Conservation (phyloP, 768 basidiomycete genomes). For the Suillus americanus region DNA sequence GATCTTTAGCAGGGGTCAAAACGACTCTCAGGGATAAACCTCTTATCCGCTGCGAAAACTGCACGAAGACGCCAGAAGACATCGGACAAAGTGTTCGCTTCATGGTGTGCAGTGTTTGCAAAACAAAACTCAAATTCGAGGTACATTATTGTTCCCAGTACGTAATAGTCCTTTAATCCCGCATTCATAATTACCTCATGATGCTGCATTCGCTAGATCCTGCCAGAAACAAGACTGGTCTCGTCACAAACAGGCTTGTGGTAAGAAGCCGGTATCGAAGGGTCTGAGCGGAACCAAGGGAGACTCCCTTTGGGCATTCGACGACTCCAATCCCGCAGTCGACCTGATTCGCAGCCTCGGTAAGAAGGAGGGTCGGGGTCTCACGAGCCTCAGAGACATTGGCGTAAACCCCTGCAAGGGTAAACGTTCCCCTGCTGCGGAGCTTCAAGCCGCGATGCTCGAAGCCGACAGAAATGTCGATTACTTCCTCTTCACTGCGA, state of each 20-base stretch:
- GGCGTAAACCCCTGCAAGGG: slow-evolving; percentile 13
- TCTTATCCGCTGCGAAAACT: slow-evolving; percentile 19
- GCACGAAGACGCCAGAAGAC: slow-evolving; percentile 18
- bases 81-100: slow-evolving; percentile 15
- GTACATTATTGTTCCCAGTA: slow-evolving; percentile 22
- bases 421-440: slow-evolving; percentile 16
- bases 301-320: slow-evolving; percentile 15
- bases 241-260: slow-evolving; percentile 17
- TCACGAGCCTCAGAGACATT: slow-evolving; percentile 3
- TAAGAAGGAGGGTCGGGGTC: not conserved
- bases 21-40: slow-evolving; percentile 12
- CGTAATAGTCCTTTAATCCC: not conserved
- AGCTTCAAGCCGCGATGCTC: slow-evolving; percentile 20
- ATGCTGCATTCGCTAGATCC: slow-evolving; percentile 8
- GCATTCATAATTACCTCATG: not conserved
- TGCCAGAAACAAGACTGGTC: slow-evolving; percentile 21
- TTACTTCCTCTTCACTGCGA: slow-evolving; percentile 21
- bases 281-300: slow-evolving; percentile 18
- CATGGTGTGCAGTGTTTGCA: slow-evolving; percentile 23
- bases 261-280: slow-evolving; percentile 19
- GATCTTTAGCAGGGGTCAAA: not conserved
- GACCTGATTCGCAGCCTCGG: not conserved
- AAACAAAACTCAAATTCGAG: slow-evolving; percentile 16
- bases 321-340: slow-evolving; percentile 3
- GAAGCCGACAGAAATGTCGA: slow-evolving; percentile 17